phyloP scores from a whole-genome alignment of 352 stramenopile genomes.

The Phytophthora rubi region DNA sequence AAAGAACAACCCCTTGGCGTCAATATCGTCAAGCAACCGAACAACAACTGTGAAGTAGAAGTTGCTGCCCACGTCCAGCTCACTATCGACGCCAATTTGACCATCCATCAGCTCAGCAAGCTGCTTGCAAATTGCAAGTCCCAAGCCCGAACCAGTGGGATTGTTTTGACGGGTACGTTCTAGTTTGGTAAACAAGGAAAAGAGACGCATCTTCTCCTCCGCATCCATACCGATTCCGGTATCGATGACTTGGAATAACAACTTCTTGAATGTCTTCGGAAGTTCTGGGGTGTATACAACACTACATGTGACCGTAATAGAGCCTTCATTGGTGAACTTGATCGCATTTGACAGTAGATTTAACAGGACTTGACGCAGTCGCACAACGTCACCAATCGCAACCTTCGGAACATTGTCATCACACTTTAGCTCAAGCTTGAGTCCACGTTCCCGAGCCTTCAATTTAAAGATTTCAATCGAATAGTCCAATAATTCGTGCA shows the following conservation, averaged over 20 bases:
- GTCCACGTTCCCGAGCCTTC: slow-evolving; percentile 81
- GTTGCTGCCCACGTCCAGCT: slow-evolving; percentile 77
- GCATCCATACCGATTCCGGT: slow-evolving; percentile 84
- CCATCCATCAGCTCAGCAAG: slow-evolving; percentile 90
- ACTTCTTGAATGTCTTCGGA: slow-evolving; percentile 66
- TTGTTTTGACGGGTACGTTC: slow-evolving; percentile 87
- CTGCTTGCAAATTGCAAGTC: slow-evolving; percentile 89
- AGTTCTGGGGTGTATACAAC: slow-evolving; percentile 73
- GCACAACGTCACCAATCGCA: slow-evolving; percentile 80
- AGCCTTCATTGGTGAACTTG: slow-evolving; percentile 87
- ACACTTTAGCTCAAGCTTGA: slow-evolving; percentile 86
- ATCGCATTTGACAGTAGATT: slow-evolving; percentile 90
- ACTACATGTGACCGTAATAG: slow-evolving; percentile 80
- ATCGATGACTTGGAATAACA: slow-evolving; percentile 88
- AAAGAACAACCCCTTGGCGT: slow-evolving; percentile 51
- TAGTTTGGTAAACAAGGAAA: slow-evolving; percentile 85
- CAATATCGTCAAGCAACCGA: slow-evolving; percentile 58
- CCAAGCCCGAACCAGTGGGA: slow-evolving; percentile 84
- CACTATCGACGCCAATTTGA: slow-evolving; percentile 84
- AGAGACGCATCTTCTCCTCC: slow-evolving; percentile 82
- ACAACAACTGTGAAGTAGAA: slow-evolving; percentile 89
- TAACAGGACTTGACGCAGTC: slow-evolving; percentile 79
- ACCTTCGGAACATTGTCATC: slow-evolving; percentile 67
- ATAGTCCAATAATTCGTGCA: slow-evolving; percentile 85
- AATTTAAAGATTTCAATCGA: slow-evolving; percentile 92